These are phyloP conservation scores for Leucocoprinus sp. DNA, from an alignment of 768 basidiomycete genomes.

Conservation along the genomic window DNA sequence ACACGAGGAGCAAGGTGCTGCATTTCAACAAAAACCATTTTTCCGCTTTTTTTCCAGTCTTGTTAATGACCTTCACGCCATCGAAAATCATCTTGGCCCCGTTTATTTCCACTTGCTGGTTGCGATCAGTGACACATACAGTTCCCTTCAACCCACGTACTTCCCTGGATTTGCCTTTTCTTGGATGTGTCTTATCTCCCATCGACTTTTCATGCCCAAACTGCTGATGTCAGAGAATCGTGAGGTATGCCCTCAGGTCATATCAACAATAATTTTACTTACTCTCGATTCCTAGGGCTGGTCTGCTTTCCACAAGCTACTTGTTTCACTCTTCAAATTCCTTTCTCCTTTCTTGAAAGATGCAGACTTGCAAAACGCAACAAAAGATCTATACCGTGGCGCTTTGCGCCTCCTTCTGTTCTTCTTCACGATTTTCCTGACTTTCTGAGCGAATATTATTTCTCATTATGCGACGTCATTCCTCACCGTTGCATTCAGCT, in stretches of 20 bases:
- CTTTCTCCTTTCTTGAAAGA: conserved; percentile 84
- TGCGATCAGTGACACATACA: conserved; percentile 89
- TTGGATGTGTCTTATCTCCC: conserved; percentile 95
- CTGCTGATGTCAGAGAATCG: conserved; percentile 80
- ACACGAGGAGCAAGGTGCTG: conserved; percentile 87
- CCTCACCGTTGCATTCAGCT: conserved; percentile 92
- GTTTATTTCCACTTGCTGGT: conserved; percentile 87
- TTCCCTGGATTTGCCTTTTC: conserved; percentile 99
- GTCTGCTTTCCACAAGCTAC: conserved; percentile 91
- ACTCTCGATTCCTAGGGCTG: conserved; percentile 62
- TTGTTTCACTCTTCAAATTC: conserved; percentile 94
- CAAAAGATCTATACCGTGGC: conserved; percentile 84
- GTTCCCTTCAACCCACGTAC: conserved; percentile 90
- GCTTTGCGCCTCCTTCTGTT: conserved; percentile 87
- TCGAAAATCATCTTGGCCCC: conserved; percentile 78
- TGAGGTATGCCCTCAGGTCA: conserved; percentile 44
- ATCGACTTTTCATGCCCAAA: conserved; percentile 96
- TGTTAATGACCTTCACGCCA: conserved; percentile 81
- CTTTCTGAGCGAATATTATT: conserved; percentile 95
- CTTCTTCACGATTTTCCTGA: conserved; percentile 99
- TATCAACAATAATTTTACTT: not conserved
- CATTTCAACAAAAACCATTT: conserved; percentile 96
- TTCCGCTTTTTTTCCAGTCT: conserved; percentile 98
- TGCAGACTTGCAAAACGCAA: conserved; percentile 70
- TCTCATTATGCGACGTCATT: conserved; percentile 89